Evolutionary conservation across 139 green algal genomes (phyloP).

Genomic region (Prasinococcaceae sp.): DNA sequence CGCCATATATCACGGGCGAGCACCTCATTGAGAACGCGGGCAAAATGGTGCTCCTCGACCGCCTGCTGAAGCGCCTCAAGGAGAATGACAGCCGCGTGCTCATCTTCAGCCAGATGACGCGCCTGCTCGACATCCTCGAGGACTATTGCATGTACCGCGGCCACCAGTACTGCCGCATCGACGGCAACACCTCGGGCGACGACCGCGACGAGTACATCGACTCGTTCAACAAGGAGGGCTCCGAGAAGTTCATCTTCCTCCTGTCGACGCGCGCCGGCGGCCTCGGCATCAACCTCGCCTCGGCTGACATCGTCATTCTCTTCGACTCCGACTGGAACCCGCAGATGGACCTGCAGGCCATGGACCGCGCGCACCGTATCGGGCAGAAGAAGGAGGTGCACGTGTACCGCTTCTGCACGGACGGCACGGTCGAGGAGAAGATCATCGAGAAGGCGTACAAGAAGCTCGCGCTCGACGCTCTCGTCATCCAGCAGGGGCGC

Average conservation of each 20-base stretch:
- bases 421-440: constrained; percentile 97
- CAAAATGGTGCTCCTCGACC: constrained; percentile 86
- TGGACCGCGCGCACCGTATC: constrained; percentile 97
- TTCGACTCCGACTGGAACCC: constrained; percentile 88
- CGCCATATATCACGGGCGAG: constrained; percentile 77
- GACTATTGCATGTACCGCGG: constrained; percentile 76
- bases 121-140: constrained; percentile 91
- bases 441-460: constrained; percentile 99
- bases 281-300: constrained; percentile 93
- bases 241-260: constrained; percentile 89
- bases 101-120: constrained; percentile 88
- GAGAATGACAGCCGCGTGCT: constrained; percentile 58
- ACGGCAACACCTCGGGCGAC: constrained; percentile 90
- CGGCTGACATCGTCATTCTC: constrained; percentile 91
- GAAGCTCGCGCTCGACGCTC: constrained; percentile 94
- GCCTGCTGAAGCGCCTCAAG: constrained; percentile 71
- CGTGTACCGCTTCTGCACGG: constrained; percentile 86
- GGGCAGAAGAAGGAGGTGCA: constrained; percentile 98
- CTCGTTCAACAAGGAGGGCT: constrained; percentile 65
- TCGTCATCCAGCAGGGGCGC: constrained; percentile 98
- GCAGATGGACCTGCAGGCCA: constrained; percentile 81
- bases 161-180: constrained; percentile 86
- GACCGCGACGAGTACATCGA: constrained; percentile 86
- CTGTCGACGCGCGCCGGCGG: constrained; percentile 87
- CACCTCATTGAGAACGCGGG: constrained; percentile 71